These are phyloP conservation scores for Taiozyma sp. DNA, from an alignment of 1,139 yeast genomes.

Conservation along the genomic window DNA sequence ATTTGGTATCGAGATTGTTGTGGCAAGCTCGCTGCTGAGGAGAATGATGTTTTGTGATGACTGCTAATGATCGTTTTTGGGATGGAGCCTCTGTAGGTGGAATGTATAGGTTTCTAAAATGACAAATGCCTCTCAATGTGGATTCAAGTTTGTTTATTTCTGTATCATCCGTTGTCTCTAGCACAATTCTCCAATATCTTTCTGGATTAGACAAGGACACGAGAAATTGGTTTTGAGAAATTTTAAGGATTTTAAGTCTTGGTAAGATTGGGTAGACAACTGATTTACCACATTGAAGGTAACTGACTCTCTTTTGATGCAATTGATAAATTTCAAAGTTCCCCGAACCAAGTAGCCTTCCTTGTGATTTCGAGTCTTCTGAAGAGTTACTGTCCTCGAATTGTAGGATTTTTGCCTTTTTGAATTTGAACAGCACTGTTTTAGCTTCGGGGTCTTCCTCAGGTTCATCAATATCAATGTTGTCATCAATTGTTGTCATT, in stretches of 20 bases:
- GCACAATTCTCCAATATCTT: slow-evolving; percentile 62
- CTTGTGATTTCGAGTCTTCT: slow-evolving; percentile 24
- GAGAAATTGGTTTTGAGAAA: slow-evolving; percentile 48
- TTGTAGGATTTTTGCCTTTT: slow-evolving; percentile 37
- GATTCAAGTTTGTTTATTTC: slow-evolving; percentile 35
- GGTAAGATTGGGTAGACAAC: slow-evolving; percentile 66
- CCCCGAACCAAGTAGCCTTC: slow-evolving; percentile 57
- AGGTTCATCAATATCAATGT: background rate
- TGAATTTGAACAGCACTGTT: slow-evolving; percentile 32
- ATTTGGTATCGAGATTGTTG: slow-evolving; percentile 2
- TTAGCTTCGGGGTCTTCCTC: slow-evolving; percentile 12
- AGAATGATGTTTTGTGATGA: background rate
- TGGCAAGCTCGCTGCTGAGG: slow-evolving; percentile 1
- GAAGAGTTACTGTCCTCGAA: slow-evolving; percentile 35
- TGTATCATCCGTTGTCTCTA: slow-evolving; percentile 35
- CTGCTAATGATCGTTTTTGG: background rate
- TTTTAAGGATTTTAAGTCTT: slow-evolving; percentile 50
- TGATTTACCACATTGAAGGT: slow-evolving; percentile 49
- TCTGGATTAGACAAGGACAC: slow-evolving; percentile 68
- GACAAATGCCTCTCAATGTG: slow-evolving; percentile 38
- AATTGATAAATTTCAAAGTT: slow-evolving; percentile 59
- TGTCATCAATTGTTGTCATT: background rate
- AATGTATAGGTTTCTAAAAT: slow-evolving; percentile 39
- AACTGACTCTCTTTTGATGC: slow-evolving; percentile 59
- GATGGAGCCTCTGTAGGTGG: slow-evolving; percentile 4